phyloP scores from a whole-genome alignment of 1,139 yeast species.

The Spencermartinsiella ligniputridi region DNA sequence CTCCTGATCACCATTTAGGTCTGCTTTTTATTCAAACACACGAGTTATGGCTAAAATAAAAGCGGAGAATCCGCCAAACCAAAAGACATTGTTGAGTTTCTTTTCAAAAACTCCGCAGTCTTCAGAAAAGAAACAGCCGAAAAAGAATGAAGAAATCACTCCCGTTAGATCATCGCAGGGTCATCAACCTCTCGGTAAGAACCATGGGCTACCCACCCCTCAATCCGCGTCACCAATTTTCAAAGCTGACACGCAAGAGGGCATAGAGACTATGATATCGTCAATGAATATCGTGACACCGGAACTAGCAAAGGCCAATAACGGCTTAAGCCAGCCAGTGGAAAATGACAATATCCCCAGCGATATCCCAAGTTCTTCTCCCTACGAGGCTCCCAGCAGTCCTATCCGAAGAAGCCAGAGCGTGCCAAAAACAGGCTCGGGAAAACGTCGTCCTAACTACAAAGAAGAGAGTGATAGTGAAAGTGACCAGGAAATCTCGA shows the following conservation, averaged over 20 bases:
- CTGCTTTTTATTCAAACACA: not conserved
- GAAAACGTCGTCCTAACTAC: conserved; percentile 2
- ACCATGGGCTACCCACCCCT: conserved; percentile 11
- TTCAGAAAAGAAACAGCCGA: not conserved
- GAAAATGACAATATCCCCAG: not conserved
- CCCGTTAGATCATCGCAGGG: conserved; percentile 5
- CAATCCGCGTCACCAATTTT: not conserved
- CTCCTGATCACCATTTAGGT: not conserved
- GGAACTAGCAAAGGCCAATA: not conserved
- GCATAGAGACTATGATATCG: not conserved
- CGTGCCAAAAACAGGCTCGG: not conserved
- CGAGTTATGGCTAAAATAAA: conserved; percentile 3
- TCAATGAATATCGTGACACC: not conserved
- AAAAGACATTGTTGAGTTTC: conserved; percentile 23
- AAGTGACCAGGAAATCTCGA: conserved; percentile 12
- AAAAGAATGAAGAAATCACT: not conserved
- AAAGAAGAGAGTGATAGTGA: conserved; percentile 4
- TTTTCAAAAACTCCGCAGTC: conserved; percentile 17
- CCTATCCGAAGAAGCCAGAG: conserved; percentile 16
- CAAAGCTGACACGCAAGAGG: not conserved
- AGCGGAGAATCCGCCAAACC: conserved; percentile 6
- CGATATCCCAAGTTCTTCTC: conserved; percentile 2
- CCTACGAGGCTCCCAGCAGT: conserved; percentile 10
- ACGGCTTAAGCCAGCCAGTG: not conserved
- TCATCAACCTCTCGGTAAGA: conserved; percentile 5